phyloP scores from a whole-genome alignment of 1,139 yeast genomes.

The Saccharomyces hybrid region DNA sequence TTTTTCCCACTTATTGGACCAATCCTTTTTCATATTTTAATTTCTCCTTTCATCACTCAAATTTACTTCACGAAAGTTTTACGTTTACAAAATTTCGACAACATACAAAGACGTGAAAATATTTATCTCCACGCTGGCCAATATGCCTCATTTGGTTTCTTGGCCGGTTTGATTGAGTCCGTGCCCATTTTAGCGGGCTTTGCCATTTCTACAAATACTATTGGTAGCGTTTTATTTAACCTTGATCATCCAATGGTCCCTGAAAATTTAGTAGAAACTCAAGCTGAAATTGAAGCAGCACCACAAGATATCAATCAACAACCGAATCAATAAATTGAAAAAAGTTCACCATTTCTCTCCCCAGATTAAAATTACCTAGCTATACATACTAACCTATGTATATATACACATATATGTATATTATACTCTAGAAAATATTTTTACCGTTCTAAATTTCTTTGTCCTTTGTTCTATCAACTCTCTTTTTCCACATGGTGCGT shows the following conservation, averaged over 20 bases:
- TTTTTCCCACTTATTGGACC: constrained; percentile 28
- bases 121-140: constrained; percentile 23
- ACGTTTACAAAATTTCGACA: constrained; percentile 21
- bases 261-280: not conserved
- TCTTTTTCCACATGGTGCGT: not conserved
- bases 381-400: not conserved
- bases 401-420: not conserved
- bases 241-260: constrained; percentile 8
- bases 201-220: constrained; percentile 22
- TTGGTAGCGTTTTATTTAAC: constrained; percentile 27
- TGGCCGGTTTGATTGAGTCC: constrained; percentile 24
- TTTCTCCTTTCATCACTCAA: constrained; percentile 25
- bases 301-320: not conserved
- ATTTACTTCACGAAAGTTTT: constrained; percentile 21
- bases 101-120: constrained; percentile 19
- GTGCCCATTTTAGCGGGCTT: constrained; percentile 27
- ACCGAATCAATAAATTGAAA: not conserved
- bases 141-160: constrained; percentile 26
- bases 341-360: not conserved
- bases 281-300: not conserved
- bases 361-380: not conserved
- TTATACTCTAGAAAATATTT: not conserved
- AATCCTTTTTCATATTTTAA: constrained; percentile 16
- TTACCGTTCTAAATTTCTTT: not conserved
- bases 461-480: not conserved